Conservation (phyloP, 2,329 filamentous ascomycete genomes). For the Diaporthe sp. region DNA sequence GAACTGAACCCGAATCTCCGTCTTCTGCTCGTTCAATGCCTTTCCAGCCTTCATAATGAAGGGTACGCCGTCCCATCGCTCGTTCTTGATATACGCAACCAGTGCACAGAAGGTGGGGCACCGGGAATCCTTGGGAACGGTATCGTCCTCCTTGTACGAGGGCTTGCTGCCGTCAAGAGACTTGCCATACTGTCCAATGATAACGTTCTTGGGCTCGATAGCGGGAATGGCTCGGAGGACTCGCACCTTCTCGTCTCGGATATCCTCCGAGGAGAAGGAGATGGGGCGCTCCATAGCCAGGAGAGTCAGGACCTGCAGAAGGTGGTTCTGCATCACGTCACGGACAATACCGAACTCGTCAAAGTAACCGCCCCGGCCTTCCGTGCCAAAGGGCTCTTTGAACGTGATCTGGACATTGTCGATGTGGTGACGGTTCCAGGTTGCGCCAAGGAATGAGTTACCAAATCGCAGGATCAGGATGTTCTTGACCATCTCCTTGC, state of each 20-base stretch:
- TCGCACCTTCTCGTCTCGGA: constrained; percentile 98
- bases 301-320: constrained; percentile 95
- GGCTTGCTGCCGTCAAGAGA: constrained; percentile 97
- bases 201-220: constrained; percentile 99
- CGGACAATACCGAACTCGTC: constrained; percentile 99
- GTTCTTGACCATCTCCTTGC: constrained; percentile 99
- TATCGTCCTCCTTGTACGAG: constrained; percentile 98
- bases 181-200: constrained; percentile 98
- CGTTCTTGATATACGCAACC: constrained; percentile 99
- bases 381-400: constrained; percentile 99
- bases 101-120: constrained; percentile 99
- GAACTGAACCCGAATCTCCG: constrained; percentile 98
- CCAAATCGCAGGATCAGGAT: constrained; percentile 97
- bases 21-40: constrained; percentile 99
- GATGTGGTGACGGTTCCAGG: constrained; percentile 99
- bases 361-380: constrained; percentile 98
- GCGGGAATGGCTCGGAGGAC: constrained; percentile 93
- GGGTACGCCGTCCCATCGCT: constrained; percentile 98
- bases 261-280: constrained; percentile 97
- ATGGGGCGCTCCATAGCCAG: constrained; percentile 98
- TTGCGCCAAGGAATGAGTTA: constrained; percentile 98
- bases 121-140: constrained; percentile 95
- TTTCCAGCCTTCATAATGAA: constrained; percentile 99
- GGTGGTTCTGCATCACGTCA: constrained; percentile 99
- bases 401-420: constrained; percentile 99